phyloP scores from a whole-genome alignment of 1,284 basidiomycete genomes.

The Hemileia vastatrix region DNA sequence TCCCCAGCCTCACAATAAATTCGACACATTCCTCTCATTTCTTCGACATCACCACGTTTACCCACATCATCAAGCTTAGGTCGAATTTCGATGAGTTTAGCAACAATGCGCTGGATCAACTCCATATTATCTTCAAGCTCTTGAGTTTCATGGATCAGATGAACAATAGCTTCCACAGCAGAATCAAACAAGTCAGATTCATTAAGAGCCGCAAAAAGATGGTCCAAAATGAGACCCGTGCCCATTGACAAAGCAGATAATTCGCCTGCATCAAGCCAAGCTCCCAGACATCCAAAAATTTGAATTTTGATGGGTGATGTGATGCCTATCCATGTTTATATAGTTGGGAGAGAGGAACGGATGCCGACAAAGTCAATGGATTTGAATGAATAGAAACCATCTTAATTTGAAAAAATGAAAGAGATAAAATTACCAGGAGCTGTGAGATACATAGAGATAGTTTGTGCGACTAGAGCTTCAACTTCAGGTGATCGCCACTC shows the following conservation, averaged over 20 bases:
- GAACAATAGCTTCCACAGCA: slow-evolving; percentile 83
- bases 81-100: slow-evolving; percentile 64
- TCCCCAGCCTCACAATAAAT: slow-evolving; percentile 94
- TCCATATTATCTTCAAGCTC: slow-evolving; percentile 90
- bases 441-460: slow-evolving; percentile 19
- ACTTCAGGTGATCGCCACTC: slow-evolving; percentile 15
- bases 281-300: slow-evolving; percentile 40
- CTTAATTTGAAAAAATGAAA: neutral
- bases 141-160: slow-evolving; percentile 95
- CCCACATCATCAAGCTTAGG: slow-evolving; percentile 53
- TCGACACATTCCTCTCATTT: slow-evolving; percentile 78
- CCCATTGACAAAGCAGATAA: slow-evolving; percentile 36
- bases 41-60: slow-evolving; percentile 56
- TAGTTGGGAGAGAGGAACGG: slow-evolving; percentile 1
- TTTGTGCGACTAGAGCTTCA: slow-evolving; percentile 12
- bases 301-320: slow-evolving; percentile 38
- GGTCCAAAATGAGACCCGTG: slow-evolving; percentile 39
- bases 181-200: slow-evolving; percentile 75
- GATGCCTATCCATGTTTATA: slow-evolving; percentile 25
- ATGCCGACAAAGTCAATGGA: slow-evolving; percentile 74
- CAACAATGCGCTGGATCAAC: slow-evolving; percentile 76
- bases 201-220: slow-evolving; percentile 10
- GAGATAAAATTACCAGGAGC: slow-evolving; percentile 8
- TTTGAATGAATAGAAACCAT: neutral
- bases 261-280: slow-evolving; percentile 44